A percentile compares a stretch with the other conserved stretches of the same genome.
phyloP scores from a whole-genome alignment of 1,139 yeast genomes.

The Trichomonascaceae sp. region DNA sequence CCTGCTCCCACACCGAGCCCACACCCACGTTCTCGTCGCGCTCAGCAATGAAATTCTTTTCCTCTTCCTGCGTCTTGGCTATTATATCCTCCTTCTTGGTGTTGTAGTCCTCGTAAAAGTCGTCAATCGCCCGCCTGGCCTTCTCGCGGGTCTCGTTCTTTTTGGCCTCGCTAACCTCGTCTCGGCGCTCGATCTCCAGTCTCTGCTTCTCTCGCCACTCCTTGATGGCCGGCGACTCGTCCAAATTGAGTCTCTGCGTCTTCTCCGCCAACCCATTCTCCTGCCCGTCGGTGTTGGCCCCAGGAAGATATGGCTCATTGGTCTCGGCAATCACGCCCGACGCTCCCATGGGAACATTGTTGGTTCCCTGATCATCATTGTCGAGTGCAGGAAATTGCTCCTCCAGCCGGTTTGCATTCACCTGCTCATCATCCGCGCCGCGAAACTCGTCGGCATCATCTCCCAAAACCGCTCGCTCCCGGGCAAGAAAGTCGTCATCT shows the following conservation, averaged over 20 bases:
- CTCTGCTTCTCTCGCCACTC: conserved; percentile 84
- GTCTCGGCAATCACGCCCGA: conserved; percentile 19
- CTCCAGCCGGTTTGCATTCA: conserved; percentile 29
- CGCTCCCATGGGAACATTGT: too few relatives aligned
- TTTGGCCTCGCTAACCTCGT: conserved; percentile 53
- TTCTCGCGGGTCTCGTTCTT: conserved; percentile 56
- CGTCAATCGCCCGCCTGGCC: conserved; percentile 84
- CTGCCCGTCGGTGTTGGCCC: too few relatives aligned
- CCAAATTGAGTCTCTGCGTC: conserved; percentile 18
- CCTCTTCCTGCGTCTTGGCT: conserved; percentile 56
- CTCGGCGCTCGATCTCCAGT: conserved; percentile 71
- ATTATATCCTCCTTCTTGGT: conserved; percentile 65
- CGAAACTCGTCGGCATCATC: conserved; percentile 55
- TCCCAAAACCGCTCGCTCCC: conserved; percentile 79
- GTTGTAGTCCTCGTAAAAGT: conserved; percentile 87
- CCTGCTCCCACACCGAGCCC: conserved; percentile 83
- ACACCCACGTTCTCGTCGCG: conserved; percentile 70
- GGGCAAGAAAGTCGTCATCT: conserved; percentile 57
- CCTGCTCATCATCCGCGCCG: conserved; percentile 49
- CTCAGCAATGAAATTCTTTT: conserved; percentile 50
- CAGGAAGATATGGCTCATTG: conserved; percentile 19
- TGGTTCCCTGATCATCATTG: too few relatives aligned
- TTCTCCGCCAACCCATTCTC: conserved; percentile 4
- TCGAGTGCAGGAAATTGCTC: conserved; percentile 43
- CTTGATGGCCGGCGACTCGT: conserved; percentile 24